phyloP scores from a whole-genome alignment of 495 filamentous ascomycete species.

The Staphylotrichum longicolle region DNA sequence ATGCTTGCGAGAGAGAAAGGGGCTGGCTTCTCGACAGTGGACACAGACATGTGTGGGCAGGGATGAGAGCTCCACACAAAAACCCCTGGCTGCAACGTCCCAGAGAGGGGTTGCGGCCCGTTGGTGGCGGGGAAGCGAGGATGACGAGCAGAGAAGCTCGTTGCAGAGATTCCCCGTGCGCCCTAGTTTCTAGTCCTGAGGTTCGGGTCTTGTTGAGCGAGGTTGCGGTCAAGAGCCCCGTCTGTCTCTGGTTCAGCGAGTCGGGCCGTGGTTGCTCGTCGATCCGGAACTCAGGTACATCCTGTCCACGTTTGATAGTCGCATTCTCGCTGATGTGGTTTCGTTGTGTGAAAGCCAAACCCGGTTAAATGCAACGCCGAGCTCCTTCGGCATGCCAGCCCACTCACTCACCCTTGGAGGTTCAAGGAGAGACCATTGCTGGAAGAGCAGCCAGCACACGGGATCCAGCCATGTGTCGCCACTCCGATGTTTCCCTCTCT shows the following conservation, averaged over 20 bases:
- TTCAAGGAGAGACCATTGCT: neutral
- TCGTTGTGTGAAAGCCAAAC: slow-evolving; percentile 2
- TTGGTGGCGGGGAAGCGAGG: slow-evolving; percentile 11
- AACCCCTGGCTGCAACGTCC: slow-evolving; percentile 15
- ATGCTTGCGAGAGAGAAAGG: slow-evolving; percentile 9
- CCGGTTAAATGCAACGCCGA: slow-evolving; percentile 20
- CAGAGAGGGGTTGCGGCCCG: slow-evolving; percentile 23
- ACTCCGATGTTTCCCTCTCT: neutral
- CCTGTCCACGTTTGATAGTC: slow-evolving; percentile 1
- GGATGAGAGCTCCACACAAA: slow-evolving; percentile 16
- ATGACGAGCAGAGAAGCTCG: slow-evolving; percentile 14
- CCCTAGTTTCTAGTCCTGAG: too few relatives aligned
- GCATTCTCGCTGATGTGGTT: slow-evolving; percentile 1
- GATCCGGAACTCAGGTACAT: slow-evolving; percentile 1
- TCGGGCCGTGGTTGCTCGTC: slow-evolving; percentile 1
- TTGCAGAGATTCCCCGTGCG: too few relatives aligned
- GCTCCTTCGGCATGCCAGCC: slow-evolving; percentile 1
- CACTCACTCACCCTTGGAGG: neutral
- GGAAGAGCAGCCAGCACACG: too few relatives aligned
- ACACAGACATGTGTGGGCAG: neutral
- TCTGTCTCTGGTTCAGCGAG: neutral
- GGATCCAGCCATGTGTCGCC: neutral
- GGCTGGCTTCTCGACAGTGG: slow-evolving; percentile 1
- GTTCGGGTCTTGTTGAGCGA: too few relatives aligned
- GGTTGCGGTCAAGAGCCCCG: too few relatives aligned